Percentiles rank a stretch among this genome's conserved stretches.
Conservation (phyloP, 139 green algal species). For the Astrephomene gubernaculifera region DNA sequence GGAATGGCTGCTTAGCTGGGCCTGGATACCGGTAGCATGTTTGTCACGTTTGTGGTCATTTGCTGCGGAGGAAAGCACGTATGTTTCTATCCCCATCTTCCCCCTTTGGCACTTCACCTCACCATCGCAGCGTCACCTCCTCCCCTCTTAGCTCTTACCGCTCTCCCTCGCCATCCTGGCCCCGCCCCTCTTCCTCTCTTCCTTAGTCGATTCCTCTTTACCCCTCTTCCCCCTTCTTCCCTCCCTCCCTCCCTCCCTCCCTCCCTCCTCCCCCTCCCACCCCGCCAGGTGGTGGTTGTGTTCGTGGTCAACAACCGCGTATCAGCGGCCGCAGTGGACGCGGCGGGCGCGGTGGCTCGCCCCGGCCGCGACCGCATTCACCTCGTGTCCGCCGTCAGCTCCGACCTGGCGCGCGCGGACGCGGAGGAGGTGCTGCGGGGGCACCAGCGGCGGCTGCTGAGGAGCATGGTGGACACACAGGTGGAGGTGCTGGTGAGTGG, state of each 20-base stretch:
- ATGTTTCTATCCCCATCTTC: no score
- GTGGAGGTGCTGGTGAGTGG: slow-evolving; percentile 25
- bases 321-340: slow-evolving; percentile 26
- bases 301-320: slow-evolving; percentile 46
- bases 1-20: no score
- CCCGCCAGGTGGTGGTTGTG: slow-evolving; percentile 36
- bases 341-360: slow-evolving; percentile 12
- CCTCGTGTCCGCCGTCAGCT: slow-evolving; percentile 41
- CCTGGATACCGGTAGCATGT: no score
- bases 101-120: no score
- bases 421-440: slow-evolving; percentile 42
- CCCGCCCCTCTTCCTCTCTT: no score
- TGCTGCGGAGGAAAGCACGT: no score
- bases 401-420: neutral
- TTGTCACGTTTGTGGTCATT: no score
- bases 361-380: slow-evolving; percentile 44
- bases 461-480: slow-evolving; percentile 43
- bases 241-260: neutral
- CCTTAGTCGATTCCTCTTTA: neutral
- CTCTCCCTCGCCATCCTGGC: no score
- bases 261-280: neutral
- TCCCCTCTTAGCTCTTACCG: no score
- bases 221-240: neutral
- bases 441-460: slow-evolving; percentile 35
- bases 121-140: no score